These are phyloP conservation scores for Calcarisporium arbuscula DNA, from an alignment of 2,329 filamentous ascomycete species.

Conservation along the genomic window DNA sequence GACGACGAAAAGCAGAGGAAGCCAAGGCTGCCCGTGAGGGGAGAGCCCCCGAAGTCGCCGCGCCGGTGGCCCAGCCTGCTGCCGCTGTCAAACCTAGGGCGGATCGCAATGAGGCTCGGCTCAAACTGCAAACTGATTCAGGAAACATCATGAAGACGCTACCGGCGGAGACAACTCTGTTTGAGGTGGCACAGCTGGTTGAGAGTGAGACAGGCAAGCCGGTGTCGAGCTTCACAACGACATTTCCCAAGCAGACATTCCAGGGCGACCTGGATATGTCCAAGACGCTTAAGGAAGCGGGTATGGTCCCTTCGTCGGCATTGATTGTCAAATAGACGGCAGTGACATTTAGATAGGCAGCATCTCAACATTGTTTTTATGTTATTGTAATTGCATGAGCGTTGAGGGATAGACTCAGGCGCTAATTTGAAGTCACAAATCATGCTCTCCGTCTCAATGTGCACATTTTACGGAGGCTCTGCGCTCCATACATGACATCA, in stretches of 20 bases:
- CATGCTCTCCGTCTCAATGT: too few relatives aligned
- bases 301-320: conserved; percentile 83
- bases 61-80: conserved; percentile 36
- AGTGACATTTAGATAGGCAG: too few relatives aligned
- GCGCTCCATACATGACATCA: too few relatives aligned
- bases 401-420: too few relatives aligned
- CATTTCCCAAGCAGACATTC: conserved; percentile 81
- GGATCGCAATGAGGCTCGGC: conserved; percentile 71
- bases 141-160: conserved; percentile 84
- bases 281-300: conserved; percentile 87
- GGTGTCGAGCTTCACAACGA: conserved; percentile 74
- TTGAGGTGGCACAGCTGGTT: conserved; percentile 79
- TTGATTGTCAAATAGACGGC: conserved; percentile 59
- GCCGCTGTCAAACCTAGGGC: conserved; percentile 55
- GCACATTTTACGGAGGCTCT: too few relatives aligned
- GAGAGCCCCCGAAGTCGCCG: conserved; percentile 40
- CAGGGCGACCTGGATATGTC: conserved; percentile 67
- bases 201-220: conserved; percentile 62
- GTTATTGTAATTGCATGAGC: too few relatives aligned
- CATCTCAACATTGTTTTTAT: too few relatives aligned
- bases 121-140: conserved; percentile 67
- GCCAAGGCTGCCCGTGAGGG: conserved; percentile 85
- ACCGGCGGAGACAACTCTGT: conserved; percentile 82
- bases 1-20: conserved; percentile 75
- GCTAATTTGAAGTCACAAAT: too few relatives aligned